A percentile compares a stretch with the other conserved stretches of the same genome.
These are phyloP conservation scores for Amanita phalloides DNA, from an alignment of 768 basidiomycete genomes.

Conservation along the genomic window DNA sequence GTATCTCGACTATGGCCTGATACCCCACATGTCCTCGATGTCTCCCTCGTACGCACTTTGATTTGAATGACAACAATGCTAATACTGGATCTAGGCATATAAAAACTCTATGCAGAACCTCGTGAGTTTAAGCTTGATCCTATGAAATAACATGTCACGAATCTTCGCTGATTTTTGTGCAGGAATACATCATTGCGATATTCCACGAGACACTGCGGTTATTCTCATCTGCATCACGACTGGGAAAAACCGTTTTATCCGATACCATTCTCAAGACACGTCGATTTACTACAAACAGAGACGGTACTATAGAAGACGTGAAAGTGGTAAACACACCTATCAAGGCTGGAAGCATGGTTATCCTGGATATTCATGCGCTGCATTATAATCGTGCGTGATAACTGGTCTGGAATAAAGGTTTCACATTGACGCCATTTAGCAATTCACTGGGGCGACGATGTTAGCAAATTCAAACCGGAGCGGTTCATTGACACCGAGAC, in stretches of 20 bases:
- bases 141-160: not conserved
- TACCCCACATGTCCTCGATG: conserved; percentile 14
- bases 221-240: conserved; percentile 25
- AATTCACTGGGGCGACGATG: conserved; percentile 40
- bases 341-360: conserved; percentile 24
- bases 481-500: conserved; percentile 38
- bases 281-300: conserved; percentile 17
- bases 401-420: not conserved
- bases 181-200: conserved; percentile 33
- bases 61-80: not conserved
- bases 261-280: conserved; percentile 25
- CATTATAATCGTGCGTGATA: conserved; percentile 33
- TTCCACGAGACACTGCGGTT: conserved; percentile 37
- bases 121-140: conserved; percentile 14
- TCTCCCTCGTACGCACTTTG: conserved; percentile 17
- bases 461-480: conserved; percentile 32
- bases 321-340: conserved; percentile 23
- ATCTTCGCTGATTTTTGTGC: not conserved
- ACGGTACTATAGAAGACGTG: conserved; percentile 17
- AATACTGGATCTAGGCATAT: conserved; percentile 20
- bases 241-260: conserved; percentile 21
- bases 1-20: conserved; percentile 27
- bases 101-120: conserved; percentile 26
- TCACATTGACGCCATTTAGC: conserved; percentile 16
- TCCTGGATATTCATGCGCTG: conserved; percentile 30